A percentile compares a stretch with the other conserved stretches of the same genome.
Evolutionary conservation across 1,284 basidiomycete species (phyloP).

Genomic region (Pyrrhoderma noxium): DNA sequence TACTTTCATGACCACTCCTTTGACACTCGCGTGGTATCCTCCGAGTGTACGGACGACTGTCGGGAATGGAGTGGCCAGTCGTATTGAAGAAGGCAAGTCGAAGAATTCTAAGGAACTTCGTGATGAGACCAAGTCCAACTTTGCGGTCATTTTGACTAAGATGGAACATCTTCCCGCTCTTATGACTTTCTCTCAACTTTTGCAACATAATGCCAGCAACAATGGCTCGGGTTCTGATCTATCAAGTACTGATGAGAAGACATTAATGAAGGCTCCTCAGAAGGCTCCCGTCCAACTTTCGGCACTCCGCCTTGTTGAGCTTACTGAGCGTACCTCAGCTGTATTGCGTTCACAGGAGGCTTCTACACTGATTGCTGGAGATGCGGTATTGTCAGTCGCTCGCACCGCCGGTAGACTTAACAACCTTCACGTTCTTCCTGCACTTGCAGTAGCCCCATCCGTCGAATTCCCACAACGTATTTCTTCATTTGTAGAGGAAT

Average conservation of each 20-base stretch:
- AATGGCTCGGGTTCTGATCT: slow-evolving; percentile 5
- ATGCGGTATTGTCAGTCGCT: slow-evolving; percentile 78
- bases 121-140: slow-evolving; percentile 45
- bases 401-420: slow-evolving; percentile 76
- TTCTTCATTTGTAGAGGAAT: slow-evolving; percentile 52
- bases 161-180: slow-evolving; percentile 76
- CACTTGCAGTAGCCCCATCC: slow-evolving; percentile 57
- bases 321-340: slow-evolving; percentile 81
- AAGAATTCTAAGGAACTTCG: slow-evolving; percentile 21
- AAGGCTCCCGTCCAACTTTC: slow-evolving; percentile 42
- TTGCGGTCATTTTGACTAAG: slow-evolving; percentile 79
- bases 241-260: slow-evolving; percentile 22
- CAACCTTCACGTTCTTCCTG: slow-evolving; percentile 57
- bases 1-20: slow-evolving; percentile 82
- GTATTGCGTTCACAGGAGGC: slow-evolving; percentile 76
- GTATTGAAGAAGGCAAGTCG: background rate
- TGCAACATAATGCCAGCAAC: slow-evolving; percentile 32
- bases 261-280: background rate
- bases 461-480: slow-evolving; percentile 69
- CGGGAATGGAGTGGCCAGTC: slow-evolving; percentile 21
- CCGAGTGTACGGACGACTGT: slow-evolving; percentile 29
- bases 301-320: slow-evolving; percentile 81
- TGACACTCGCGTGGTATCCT: slow-evolving; percentile 75
- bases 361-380: slow-evolving; percentile 62
- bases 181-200: slow-evolving; percentile 58